These are phyloP conservation scores for Pseudozyma sp. DNA, from an alignment of 1,284 basidiomycete species.

Conservation along the genomic window DNA sequence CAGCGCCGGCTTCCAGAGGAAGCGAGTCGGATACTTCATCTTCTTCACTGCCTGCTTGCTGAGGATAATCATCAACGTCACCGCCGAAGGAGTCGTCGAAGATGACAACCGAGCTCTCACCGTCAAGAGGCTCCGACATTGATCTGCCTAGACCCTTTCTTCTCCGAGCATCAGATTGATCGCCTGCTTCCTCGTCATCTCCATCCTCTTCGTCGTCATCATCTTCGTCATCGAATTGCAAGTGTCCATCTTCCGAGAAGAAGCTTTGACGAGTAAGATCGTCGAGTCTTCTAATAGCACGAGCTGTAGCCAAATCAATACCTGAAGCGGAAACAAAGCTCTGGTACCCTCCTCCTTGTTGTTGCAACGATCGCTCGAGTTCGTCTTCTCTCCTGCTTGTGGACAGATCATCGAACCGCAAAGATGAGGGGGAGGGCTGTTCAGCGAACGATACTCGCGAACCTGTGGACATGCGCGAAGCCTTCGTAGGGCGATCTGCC, in stretches of 20 bases:
- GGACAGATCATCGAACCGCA: slow-evolving; percentile 38
- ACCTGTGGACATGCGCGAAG: slow-evolving; percentile 27
- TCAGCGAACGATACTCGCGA: slow-evolving; percentile 47
- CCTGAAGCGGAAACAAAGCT: slow-evolving; percentile 33
- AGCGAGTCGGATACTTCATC: slow-evolving; percentile 40
- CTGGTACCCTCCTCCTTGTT: slow-evolving; percentile 12
- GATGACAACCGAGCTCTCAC: slow-evolving; percentile 37
- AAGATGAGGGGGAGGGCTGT: slow-evolving; percentile 23
- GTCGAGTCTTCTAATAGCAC: slow-evolving; percentile 39
- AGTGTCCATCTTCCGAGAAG: slow-evolving; percentile 37
- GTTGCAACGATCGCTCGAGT: slow-evolving; percentile 28
- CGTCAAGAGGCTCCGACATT: slow-evolving; percentile 44
- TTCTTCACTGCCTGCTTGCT: slow-evolving; percentile 19
- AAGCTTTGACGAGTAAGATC: slow-evolving; percentile 45
- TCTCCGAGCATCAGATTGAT: not conserved
- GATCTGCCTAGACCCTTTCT: slow-evolving; percentile 23
- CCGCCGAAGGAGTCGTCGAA: slow-evolving; percentile 21
- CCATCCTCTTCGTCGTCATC: slow-evolving; percentile 14
- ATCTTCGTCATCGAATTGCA: slow-evolving; percentile 34
- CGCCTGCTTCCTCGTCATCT: slow-evolving; percentile 5
- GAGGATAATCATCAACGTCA: slow-evolving; percentile 10
- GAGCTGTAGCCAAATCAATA: slow-evolving; percentile 25
- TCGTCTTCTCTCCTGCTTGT: slow-evolving; percentile 39
- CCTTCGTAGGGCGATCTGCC: slow-evolving; percentile 24
- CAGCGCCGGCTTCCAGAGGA: slow-evolving; percentile 29